A percentile compares a stretch with the other conserved stretches of the same genome.
phyloP scores from a whole-genome alignment of 768 basidiomycete species.

The Russula lepida region DNA sequence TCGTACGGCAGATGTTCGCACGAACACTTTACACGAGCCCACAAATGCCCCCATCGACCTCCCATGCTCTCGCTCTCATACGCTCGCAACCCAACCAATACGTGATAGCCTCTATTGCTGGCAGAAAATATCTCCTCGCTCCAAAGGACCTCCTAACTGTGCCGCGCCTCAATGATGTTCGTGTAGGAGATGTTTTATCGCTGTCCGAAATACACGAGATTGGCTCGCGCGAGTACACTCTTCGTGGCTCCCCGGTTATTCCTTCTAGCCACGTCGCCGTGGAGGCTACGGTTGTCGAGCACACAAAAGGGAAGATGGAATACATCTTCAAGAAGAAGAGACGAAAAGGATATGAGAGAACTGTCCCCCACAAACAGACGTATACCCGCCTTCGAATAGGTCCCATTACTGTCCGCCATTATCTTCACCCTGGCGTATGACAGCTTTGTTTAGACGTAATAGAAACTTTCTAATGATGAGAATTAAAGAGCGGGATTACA shows the following conservation, averaged over 20 bases:
- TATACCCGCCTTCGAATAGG: slow-evolving; percentile 95
- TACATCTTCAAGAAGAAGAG: slow-evolving; percentile 92
- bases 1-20: slow-evolving; percentile 20
- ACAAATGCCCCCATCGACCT: slow-evolving; percentile 25
- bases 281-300: slow-evolving; percentile 90
- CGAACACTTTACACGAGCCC: slow-evolving; percentile 31
- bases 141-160: slow-evolving; percentile 91
- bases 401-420: slow-evolving; percentile 45
- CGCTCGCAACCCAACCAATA: slow-evolving; percentile 90
- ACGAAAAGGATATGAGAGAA: slow-evolving; percentile 96
- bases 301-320: slow-evolving; percentile 93
- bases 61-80: slow-evolving; percentile 68
- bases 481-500: neutral
- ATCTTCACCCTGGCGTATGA: slow-evolving; percentile 26
- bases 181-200: slow-evolving; percentile 75
- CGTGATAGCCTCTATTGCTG: slow-evolving; percentile 80
- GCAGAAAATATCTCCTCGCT: slow-evolving; percentile 82
- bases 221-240: slow-evolving; percentile 90
- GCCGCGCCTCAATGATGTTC: slow-evolving; percentile 76
- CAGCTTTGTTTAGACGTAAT: slow-evolving; percentile 1
- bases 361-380: slow-evolving; percentile 86
- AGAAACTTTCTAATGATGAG: neutral
- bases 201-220: slow-evolving; percentile 88
- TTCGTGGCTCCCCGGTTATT: slow-evolving; percentile 70
- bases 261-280: slow-evolving; percentile 60